phyloP scores from a whole-genome alignment of 139 green algal genomes.

The Picochlorum sp. region DNA sequence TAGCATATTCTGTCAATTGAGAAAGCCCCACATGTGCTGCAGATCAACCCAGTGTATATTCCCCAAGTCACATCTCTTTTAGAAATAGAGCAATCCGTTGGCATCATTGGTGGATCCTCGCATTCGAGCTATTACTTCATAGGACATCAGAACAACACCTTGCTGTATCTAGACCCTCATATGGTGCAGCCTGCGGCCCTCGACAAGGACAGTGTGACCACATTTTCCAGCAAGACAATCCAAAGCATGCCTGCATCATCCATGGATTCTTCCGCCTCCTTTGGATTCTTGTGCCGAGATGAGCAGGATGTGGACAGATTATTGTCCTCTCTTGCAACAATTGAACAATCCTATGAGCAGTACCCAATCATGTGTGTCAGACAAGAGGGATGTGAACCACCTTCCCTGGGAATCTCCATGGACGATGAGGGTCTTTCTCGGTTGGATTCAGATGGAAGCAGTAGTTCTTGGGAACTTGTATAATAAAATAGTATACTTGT shows the following conservation, averaged over 20 bases:
- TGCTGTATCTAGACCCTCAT: slow-evolving; percentile 82
- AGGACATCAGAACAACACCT: slow-evolving; percentile 50
- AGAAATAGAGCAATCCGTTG: slow-evolving; percentile 65
- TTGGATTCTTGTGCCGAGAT: slow-evolving; percentile 70
- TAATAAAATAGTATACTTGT: too few species aligned
- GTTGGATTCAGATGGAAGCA: too few species aligned
- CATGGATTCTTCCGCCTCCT: slow-evolving; percentile 77
- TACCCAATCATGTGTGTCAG: too few species aligned
- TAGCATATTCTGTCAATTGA: neutral
- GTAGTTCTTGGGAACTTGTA: too few species aligned
- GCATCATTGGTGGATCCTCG: slow-evolving; percentile 82
- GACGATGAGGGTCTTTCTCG: too few species aligned
- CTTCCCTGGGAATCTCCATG: too few species aligned
- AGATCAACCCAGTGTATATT: slow-evolving; percentile 62
- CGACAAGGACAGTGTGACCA: slow-evolving; percentile 16
- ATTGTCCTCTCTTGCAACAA: too few species aligned
- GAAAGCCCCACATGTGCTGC: neutral
- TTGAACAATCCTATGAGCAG: too few species aligned
- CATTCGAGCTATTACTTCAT: slow-evolving; percentile 78
- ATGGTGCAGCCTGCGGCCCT: slow-evolving; percentile 42
- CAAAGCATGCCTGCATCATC: slow-evolving; percentile 48
- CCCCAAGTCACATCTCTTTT: slow-evolving; percentile 69
- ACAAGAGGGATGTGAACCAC: too few species aligned
- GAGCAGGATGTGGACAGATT: neutral
- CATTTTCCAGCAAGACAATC: slow-evolving; percentile 27